Base-by-base conservation (phyloP, 768 basidiomycete species). In the Sutorius australiensis region DNA sequence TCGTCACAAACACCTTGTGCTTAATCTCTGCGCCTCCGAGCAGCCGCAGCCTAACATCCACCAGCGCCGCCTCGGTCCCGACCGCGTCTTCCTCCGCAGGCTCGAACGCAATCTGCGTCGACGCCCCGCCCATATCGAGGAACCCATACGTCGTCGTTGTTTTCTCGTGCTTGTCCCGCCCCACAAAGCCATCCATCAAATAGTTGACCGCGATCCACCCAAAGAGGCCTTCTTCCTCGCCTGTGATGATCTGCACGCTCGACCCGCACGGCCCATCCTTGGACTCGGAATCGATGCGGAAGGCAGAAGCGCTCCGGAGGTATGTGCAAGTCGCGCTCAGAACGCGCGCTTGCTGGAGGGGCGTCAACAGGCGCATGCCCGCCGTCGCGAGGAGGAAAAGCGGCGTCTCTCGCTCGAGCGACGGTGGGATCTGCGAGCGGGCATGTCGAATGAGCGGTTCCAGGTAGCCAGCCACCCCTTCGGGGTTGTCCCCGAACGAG, bases 191-290 rank as follows among this genome's bases (percentile, higher is more conserved):
- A 64, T 98, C 90, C 92, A 98, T 95, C 45, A 98, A 84, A 69
- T 99, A 98, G 71, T 98, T 99, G 62, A 98, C 93, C 0, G 95
- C 94, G 51, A 99, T 93, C 97, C 97, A 99, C 0, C 97, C 97
- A 70, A 94, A 98, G 39, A 98, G 74, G 0, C 97, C 97, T 66
- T 99, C 97, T 71, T 99, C 97, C 71, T 98, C 95, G 53, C 97
- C 97, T 3, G 92, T 91, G 62, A 98, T 98, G 56, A 98, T 92
- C 40, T 88, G 84, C 2, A 98, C 84, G 61, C 88, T 94, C 44
- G 89, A 82, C n/a, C 91, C 91, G 68, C 95, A 99, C 3, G 91
- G 92, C 10, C 92, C 92, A 34, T 75, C 72, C 5, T 74, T 67
- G 12, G 86, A 85, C 14, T 81, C 77, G 9, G 68, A 73, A 36